A percentile compares a stretch with the other conserved stretches of the same genome.
These are phyloP conservation scores for Pterulicium gracile DNA, from an alignment of 1,284 basidiomycete genomes.

Conservation along the genomic window DNA sequence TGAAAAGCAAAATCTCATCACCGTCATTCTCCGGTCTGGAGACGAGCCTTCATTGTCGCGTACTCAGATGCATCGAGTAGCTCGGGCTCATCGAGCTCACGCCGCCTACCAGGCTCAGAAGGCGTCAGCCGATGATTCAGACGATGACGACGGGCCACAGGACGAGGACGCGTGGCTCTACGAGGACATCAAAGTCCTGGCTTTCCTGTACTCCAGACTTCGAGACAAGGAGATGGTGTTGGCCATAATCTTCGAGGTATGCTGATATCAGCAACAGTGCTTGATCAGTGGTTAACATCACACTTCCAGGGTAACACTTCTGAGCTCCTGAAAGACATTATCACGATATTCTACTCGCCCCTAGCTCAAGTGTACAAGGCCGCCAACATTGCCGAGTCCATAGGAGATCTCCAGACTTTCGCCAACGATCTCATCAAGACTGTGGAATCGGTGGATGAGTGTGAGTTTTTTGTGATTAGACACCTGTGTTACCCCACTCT, in stretches of 20 bases:
- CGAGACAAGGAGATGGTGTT: constrained; percentile 91
- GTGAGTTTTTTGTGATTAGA: constrained; percentile 35
- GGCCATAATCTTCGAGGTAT: constrained; percentile 88
- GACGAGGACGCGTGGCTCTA: constrained; percentile 93
- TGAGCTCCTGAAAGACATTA: constrained; percentile 94
- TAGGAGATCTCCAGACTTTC: constrained; percentile 89
- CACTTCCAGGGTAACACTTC: constrained; percentile 76
- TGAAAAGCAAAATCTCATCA: constrained; percentile 75
- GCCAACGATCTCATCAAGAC: constrained; percentile 94
- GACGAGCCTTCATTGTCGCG: constrained; percentile 68
- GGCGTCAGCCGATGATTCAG: constrained; percentile 65
- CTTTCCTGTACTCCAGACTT: constrained; percentile 69
- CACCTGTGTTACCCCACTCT: constrained; percentile 2
- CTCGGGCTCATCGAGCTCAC: constrained; percentile 70
- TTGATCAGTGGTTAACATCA: constrained; percentile 1
- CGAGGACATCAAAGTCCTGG: constrained; percentile 78
- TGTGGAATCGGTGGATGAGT: constrained; percentile 84
- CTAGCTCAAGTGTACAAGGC: constrained; percentile 98
- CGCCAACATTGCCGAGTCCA: constrained; percentile 91
- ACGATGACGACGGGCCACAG: constrained; percentile 85
- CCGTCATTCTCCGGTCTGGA: constrained; percentile 73
- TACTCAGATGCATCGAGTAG: constrained; percentile 70
- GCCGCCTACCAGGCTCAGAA: constrained; percentile 56
- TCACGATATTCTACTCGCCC: constrained; percentile 97
- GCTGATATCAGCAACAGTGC: too few species aligned